Percentiles rank a stretch among this genome's conserved stretches.
Conservation (phyloP, 192 early-diverging fungal species). For the Physocladia obscura region DNA sequence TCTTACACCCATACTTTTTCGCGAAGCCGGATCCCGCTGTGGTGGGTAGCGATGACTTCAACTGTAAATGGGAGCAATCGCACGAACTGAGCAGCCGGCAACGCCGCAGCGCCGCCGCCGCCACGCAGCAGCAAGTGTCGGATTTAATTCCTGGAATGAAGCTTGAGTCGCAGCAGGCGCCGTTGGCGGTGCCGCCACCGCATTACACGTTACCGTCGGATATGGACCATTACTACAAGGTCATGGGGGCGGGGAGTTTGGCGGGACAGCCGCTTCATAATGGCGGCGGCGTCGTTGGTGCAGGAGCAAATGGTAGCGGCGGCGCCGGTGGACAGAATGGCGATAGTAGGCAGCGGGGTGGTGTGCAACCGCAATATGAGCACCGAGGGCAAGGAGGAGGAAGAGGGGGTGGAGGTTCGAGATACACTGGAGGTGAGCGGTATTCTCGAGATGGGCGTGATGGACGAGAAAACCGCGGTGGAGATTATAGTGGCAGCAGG, state of each 20-base stretch:
- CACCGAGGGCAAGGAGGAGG: background rate
- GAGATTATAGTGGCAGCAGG: constrained; percentile 44
- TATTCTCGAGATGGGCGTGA: background rate
- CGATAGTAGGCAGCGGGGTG: background rate
- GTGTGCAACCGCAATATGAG: background rate
- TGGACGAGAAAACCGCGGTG: background rate
- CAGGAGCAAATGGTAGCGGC: background rate
- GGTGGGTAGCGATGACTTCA: constrained; percentile 16
- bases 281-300: background rate
- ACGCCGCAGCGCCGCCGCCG: background rate
- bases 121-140: background rate
- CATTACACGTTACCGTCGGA: constrained; percentile 16
- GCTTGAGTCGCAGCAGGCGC: background rate
- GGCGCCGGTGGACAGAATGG: background rate
- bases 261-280: background rate
- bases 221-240: background rate
- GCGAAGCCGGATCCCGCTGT: background rate
- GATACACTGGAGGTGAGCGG: background rate
- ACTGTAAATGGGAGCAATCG: constrained; percentile 22
- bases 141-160: background rate
- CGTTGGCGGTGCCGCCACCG: background rate
- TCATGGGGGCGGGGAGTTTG: constrained; percentile 19
- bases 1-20: constrained; percentile 45
- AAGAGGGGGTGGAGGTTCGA: background rate
- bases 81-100: constrained; percentile 22